phyloP scores from a whole-genome alignment of 2,329 filamentous ascomycete species.

The Pseudogymnoascus sp. region DNA sequence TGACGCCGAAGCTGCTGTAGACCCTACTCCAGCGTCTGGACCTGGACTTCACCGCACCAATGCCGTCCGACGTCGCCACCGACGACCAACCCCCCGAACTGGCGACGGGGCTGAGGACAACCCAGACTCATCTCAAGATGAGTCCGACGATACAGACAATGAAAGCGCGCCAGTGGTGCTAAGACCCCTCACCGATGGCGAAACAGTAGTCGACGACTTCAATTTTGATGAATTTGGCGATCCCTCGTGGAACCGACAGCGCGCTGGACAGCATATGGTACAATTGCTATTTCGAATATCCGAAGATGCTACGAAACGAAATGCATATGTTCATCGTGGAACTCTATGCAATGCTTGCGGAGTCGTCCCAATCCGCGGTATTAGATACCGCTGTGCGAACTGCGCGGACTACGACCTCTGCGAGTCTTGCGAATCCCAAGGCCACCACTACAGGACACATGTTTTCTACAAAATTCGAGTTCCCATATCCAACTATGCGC shows the following conservation, averaged over 20 bases:
- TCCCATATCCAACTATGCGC: conserved; percentile 76
- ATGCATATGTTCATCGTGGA: conserved; percentile 85
- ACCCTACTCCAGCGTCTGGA: background rate
- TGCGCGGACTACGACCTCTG: conserved; percentile 95
- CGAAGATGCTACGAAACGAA: conserved; percentile 81
- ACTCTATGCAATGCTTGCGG: conserved; percentile 89
- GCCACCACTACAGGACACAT: conserved; percentile 75
- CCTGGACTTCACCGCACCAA: conserved; percentile 55
- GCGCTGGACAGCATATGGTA: conserved; percentile 69
- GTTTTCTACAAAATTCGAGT: conserved; percentile 95
- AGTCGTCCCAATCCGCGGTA: conserved; percentile 79
- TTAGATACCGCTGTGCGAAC: conserved; percentile 90
- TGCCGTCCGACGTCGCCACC: conserved; percentile 50
- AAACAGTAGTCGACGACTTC: conserved; percentile 27
- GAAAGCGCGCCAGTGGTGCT: conserved; percentile 23
- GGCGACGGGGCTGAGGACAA: conserved; percentile 33
- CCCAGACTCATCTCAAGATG: conserved; percentile 33
- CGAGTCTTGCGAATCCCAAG: conserved; percentile 79
- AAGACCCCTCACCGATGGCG: conserved; percentile 25
- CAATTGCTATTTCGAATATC: conserved; percentile 85
- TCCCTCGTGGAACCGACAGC: conserved; percentile 26
- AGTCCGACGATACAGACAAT: conserved; percentile 27
- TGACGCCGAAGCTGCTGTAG: conserved; percentile 17
- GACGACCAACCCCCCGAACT: conserved; percentile 12
- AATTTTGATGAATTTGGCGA: conserved; percentile 21